phyloP scores from a whole-genome alignment of 2,329 filamentous ascomycete species.

The Fusarium veterinarium region DNA sequence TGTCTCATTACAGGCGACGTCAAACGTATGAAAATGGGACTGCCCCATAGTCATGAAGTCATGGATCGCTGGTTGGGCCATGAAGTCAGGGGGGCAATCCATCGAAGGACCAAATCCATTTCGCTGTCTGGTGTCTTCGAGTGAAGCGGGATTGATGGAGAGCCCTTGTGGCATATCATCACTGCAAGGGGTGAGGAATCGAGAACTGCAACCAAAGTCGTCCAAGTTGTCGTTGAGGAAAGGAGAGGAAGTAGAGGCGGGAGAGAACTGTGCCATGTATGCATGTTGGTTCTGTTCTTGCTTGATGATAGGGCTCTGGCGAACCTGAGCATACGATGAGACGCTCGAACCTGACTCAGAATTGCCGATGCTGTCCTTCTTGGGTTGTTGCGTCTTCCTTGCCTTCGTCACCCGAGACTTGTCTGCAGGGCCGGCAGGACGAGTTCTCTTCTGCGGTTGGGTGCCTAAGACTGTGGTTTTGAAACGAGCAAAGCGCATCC shows the following conservation, averaged over 20 bases:
- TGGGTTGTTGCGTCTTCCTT: constrained; percentile 51
- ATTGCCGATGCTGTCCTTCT: constrained; percentile 55
- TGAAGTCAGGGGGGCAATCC: constrained; percentile 44
- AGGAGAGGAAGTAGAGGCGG: constrained; percentile 53
- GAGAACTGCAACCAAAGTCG: constrained; percentile 48
- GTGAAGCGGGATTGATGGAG: constrained; percentile 44
- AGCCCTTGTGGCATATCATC: constrained; percentile 56
- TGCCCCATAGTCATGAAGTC: constrained; percentile 47
- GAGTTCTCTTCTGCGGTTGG: constrained; percentile 61
- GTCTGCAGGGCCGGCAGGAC: constrained; percentile 51
- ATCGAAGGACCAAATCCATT: constrained; percentile 46
- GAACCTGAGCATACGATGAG: constrained; percentile 47
- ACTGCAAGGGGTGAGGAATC: constrained; percentile 66
- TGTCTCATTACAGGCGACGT: constrained; percentile 54
- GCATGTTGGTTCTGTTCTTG: constrained; percentile 50
- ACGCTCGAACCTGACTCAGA: constrained; percentile 50
- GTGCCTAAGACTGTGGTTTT: constrained; percentile 58
- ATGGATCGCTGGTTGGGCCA: constrained; percentile 43
- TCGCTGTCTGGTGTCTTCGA: constrained; percentile 45
- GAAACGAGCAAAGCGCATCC: constrained; percentile 70
- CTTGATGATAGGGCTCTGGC: constrained; percentile 49
- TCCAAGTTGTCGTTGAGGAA: constrained; percentile 51
- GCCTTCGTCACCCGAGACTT: constrained; percentile 61
- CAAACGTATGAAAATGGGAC: constrained; percentile 55
- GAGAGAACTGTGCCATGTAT: constrained; percentile 51